Percentiles rank a stretch among this genome's conserved stretches.
Conservation (phyloP, 352 stramenopile species). For the Phytophthora pistaciae region DNA sequence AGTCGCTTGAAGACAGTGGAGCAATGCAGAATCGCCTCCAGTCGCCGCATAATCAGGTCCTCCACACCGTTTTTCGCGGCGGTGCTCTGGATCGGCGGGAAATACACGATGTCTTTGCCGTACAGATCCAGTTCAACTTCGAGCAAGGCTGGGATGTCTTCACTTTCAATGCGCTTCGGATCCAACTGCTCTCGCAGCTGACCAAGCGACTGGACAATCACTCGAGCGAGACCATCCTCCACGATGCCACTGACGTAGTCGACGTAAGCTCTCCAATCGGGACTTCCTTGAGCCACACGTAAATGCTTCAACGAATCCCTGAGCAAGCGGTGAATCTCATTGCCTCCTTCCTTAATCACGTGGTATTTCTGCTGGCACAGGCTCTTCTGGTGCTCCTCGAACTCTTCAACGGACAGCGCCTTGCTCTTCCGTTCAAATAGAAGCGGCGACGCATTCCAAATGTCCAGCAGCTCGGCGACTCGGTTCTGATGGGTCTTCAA, state of each 20-base stretch:
- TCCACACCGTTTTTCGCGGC: conserved; percentile 60
- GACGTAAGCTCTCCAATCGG: conserved; percentile 94
- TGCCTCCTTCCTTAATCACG: conserved; percentile 89
- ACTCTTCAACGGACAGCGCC: conserved; percentile 80
- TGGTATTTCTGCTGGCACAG: conserved; percentile 87
- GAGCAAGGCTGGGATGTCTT: conserved; percentile 88
- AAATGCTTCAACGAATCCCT: conserved; percentile 93
- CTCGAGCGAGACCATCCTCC: conserved; percentile 80
- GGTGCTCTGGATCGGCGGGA: conserved; percentile 67
- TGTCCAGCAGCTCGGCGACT: conserved; percentile 79
- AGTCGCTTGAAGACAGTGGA: conserved; percentile 85
- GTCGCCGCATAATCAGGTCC: conserved; percentile 69
- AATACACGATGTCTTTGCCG: conserved; percentile 86
- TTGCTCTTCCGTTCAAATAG: conserved; percentile 92
- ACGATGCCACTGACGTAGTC: conserved; percentile 94
- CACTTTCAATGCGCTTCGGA: conserved; percentile 78
- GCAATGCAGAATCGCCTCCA: conserved; percentile 76
- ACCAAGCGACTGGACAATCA: conserved; percentile 75
- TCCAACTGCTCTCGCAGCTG: conserved; percentile 88
- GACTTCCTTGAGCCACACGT: conserved; percentile 90
- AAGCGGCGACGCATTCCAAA: conserved; percentile 75
- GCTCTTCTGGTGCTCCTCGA: conserved; percentile 84
- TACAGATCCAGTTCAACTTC: conserved; percentile 94
- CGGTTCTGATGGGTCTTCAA: conserved; percentile 90
- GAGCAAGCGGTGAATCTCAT: conserved; percentile 88